These are phyloP conservation scores for Wickerhamiella lipophila DNA, from an alignment of 805 yeast genomes.

Conservation along the genomic window DNA sequence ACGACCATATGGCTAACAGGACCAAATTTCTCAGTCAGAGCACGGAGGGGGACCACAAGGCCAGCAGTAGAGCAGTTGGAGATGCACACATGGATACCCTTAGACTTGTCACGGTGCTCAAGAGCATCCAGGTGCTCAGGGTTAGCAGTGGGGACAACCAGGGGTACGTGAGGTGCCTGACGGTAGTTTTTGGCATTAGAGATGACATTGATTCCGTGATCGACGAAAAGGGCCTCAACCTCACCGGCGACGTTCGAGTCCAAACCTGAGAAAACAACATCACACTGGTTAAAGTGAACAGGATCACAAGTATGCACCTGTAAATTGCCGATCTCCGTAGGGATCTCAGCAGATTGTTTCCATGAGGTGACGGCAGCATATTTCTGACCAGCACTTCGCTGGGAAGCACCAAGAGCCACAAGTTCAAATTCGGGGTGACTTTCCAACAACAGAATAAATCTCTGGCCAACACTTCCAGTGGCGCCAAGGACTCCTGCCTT, in stretches of 20 bases:
- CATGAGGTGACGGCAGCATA: slow-evolving; percentile 80
- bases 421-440: slow-evolving; percentile 85
- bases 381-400: slow-evolving; percentile 83
- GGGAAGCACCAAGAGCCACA: slow-evolving; percentile 77
- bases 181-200: slow-evolving; percentile 96
- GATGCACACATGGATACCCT: slow-evolving; percentile 82
- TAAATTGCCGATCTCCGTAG: slow-evolving; percentile 49
- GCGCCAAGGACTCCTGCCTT: slow-evolving; percentile 84
- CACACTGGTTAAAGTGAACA: slow-evolving; percentile 74
- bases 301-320: slow-evolving; percentile 67
- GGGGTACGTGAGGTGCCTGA: slow-evolving; percentile 74
- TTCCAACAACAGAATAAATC: slow-evolving; percentile 73
- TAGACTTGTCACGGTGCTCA: slow-evolving; percentile 36
- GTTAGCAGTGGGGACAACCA: slow-evolving; percentile 90
- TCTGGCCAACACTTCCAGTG: slow-evolving; percentile 95
- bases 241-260: slow-evolving; percentile 90
- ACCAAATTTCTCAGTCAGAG: slow-evolving; percentile 81
- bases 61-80: slow-evolving; percentile 99
- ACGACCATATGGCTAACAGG: slow-evolving; percentile 78
- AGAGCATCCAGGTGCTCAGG: slow-evolving; percentile 73
- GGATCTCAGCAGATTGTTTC: slow-evolving; percentile 84
- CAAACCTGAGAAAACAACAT: slow-evolving; percentile 85
- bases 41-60: slow-evolving; percentile 88
- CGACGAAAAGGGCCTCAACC: slow-evolving; percentile 74
- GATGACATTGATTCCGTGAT: slow-evolving; percentile 68